Conservation (phyloP, 2,329 filamentous ascomycete genomes). For the Ophiocordyceps camponoti-saundersi region DNA sequence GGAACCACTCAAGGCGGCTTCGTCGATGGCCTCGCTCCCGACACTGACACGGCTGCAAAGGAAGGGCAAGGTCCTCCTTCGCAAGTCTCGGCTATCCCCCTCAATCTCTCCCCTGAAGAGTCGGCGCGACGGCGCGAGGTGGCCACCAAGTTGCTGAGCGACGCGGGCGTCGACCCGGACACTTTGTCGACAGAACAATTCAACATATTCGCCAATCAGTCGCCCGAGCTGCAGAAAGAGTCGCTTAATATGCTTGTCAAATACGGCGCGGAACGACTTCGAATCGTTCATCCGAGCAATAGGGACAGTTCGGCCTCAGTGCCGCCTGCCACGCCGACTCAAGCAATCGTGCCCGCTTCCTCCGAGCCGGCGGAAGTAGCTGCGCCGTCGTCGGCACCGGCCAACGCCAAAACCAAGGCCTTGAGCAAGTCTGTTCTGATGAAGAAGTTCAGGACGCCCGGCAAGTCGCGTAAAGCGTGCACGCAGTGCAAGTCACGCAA, state of each 20-base stretch:
- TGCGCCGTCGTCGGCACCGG: constrained; percentile 10
- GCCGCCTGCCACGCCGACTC: constrained; percentile 8
- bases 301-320: constrained; percentile 13
- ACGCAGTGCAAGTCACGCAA: constrained; percentile 16
- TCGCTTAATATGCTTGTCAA: constrained; percentile 38
- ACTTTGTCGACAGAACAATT: constrained; percentile 39
- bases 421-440: background rate
- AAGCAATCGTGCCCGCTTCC: constrained; percentile 6
- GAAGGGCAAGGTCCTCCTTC: constrained; percentile 1
- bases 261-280: constrained; percentile 38
- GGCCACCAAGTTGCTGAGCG: constrained; percentile 28
- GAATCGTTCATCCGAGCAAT: constrained; percentile 36
- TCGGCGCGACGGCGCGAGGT: constrained; percentile 29
- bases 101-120: constrained; percentile 25
- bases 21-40: background rate
- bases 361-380: constrained; percentile 14
- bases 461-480: constrained; percentile 17
- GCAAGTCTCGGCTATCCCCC: constrained; percentile 8
- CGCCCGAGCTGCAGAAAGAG: constrained; percentile 33
- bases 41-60: background rate
- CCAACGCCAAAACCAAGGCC: constrained; percentile 3
- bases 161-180: constrained; percentile 30
- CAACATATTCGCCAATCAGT: constrained; percentile 42
- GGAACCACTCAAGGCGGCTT: constrained; percentile 1
- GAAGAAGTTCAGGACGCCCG: constrained; percentile 8